Conservation (phyloP, 1,284 basidiomycete species). For the Pterulicium gracile region DNA sequence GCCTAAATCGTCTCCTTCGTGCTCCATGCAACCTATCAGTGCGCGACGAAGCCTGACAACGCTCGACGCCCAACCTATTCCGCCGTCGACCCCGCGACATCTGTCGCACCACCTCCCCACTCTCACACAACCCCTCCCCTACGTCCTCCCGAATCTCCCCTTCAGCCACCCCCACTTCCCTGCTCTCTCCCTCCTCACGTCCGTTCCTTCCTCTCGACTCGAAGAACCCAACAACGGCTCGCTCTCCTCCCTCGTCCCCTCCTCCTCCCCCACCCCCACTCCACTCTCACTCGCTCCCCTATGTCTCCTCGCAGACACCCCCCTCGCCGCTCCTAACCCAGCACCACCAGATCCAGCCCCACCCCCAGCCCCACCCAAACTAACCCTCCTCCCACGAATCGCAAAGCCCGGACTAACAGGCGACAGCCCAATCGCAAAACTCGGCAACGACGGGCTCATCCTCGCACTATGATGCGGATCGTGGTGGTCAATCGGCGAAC, state of each 20-base stretch:
- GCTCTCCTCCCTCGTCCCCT: slow-evolving; percentile 91
- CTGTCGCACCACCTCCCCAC: no score
- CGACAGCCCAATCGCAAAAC: slow-evolving; percentile 65
- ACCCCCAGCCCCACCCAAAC: slow-evolving; percentile 23
- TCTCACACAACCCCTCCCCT: no score
- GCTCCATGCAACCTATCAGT: no score
- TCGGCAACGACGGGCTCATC: slow-evolving; percentile 27
- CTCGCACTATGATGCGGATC: not conserved
- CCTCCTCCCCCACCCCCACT: no score
- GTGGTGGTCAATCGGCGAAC: not conserved
- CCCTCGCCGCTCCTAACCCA: slow-evolving; percentile 8
- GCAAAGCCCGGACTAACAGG: slow-evolving; percentile 66
- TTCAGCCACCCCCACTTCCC: no score
- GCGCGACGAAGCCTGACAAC: no score
- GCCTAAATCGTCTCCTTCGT: no score
- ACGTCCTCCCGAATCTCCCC: no score
- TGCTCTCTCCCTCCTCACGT: no score
- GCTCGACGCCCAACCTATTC: no score
- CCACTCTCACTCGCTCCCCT: no score
- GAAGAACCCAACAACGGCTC: slow-evolving; percentile 93
- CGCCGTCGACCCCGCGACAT: no score
- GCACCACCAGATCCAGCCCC: slow-evolving; percentile 9
- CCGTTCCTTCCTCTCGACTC: slow-evolving; percentile 96
- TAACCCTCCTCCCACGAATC: slow-evolving; percentile 38
- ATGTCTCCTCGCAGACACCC: slow-evolving; percentile 10